phyloP scores from a whole-genome alignment of 495 filamentous ascomycete genomes.

The Echria macrotheca region DNA sequence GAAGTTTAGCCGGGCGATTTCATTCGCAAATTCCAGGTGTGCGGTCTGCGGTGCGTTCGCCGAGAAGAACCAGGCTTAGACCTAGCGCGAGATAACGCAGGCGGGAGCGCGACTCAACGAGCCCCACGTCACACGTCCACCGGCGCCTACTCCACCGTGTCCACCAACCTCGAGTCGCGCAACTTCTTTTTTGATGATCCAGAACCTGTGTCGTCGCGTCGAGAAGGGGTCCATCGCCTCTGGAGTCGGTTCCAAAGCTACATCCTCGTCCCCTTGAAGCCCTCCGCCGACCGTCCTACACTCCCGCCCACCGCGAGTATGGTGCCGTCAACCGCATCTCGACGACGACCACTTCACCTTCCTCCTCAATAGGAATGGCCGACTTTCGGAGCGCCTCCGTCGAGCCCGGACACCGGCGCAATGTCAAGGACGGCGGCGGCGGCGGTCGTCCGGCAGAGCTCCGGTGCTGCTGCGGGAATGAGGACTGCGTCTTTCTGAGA shows the following conservation, averaged over 20 bases:
- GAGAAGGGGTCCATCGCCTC: neutral
- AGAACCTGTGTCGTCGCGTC: neutral
- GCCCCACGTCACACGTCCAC: slow-evolving; percentile 6
- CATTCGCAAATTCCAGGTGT: too few species aligned
- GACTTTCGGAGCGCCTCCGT: slow-evolving; percentile 3
- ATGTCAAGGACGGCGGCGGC: neutral
- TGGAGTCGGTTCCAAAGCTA: neutral
- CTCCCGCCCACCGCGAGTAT: slow-evolving; percentile 14
- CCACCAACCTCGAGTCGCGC: slow-evolving; percentile 10
- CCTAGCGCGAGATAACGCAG: too few species aligned
- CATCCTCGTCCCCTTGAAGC: neutral
- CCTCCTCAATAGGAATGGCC: slow-evolving; percentile 23
- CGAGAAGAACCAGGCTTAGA: too few species aligned
- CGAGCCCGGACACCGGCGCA: neutral
- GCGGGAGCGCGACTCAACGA: slow-evolving; percentile 1
- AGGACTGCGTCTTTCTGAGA: slow-evolving; percentile 72
- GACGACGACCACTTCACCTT: slow-evolving; percentile 1
- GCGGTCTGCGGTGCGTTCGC: too few species aligned
- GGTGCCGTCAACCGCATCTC: slow-evolving; percentile 9
- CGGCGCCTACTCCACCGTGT: slow-evolving; percentile 2
- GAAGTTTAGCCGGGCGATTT: too few species aligned
- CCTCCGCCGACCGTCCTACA: neutral
- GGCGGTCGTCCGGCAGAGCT: slow-evolving; percentile 16
- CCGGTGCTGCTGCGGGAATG: slow-evolving; percentile 77
- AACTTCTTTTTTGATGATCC: neutral